A percentile compares a stretch with the other conserved stretches of the same genome.
These are phyloP conservation scores for Talinum fruticosum DNA, from an alignment of 148 eudicot genomes.

Conservation along the genomic window DNA sequence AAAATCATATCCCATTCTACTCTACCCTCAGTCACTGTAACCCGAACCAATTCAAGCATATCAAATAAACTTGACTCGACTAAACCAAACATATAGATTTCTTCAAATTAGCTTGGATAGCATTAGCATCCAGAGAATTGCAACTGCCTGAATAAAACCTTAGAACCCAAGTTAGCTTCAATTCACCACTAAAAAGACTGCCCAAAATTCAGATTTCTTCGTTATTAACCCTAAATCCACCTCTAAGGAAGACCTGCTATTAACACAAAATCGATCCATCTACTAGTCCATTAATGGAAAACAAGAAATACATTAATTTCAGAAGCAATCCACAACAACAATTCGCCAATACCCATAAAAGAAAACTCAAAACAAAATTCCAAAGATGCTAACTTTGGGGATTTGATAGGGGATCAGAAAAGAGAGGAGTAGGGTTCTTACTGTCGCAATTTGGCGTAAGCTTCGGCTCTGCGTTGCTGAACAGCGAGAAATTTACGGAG, in stretches of 20 bases:
- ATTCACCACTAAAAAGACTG: neutral
- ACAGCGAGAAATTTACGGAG: conserved; percentile 63
- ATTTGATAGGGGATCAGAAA: neutral
- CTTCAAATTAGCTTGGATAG: neutral
- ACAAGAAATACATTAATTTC: neutral
- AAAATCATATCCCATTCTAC: neutral
- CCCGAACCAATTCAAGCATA: neutral
- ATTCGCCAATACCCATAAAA: neutral
- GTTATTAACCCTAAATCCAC: neutral
- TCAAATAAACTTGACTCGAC: neutral
- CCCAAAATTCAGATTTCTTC: neutral
- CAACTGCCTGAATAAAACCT: neutral
- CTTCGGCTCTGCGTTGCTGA: conserved; percentile 77
- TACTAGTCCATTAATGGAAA: neutral
- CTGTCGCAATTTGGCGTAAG: conserved; percentile 72
- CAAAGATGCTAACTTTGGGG: neutral
- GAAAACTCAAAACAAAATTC: neutral
- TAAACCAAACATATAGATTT: too few relatives aligned
- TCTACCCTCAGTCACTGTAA: neutral
- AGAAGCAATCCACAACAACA: neutral
- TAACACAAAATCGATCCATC: neutral
- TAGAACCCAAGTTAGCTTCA: neutral
- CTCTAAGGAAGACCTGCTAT: neutral
- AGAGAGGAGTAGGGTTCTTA: conserved; percentile 23
- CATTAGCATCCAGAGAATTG: neutral